Percentiles rank a stretch among this genome's conserved stretches.
Conservation (phyloP, 495 filamentous ascomycete species). For the Staphylotrichum tortipilum region DNA sequence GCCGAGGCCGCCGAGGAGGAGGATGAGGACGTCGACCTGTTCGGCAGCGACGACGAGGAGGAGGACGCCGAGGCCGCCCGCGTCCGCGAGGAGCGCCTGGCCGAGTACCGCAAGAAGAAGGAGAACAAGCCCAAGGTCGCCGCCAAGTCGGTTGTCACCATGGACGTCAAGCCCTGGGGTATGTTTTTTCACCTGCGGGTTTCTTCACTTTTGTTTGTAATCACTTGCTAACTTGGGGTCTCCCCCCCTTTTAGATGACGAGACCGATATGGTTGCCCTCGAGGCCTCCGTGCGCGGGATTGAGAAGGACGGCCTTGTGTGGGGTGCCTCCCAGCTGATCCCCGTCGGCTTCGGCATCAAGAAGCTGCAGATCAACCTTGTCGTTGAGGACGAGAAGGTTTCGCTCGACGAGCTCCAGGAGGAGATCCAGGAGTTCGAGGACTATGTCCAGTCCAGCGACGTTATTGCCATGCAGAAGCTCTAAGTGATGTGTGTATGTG, state of each 20-base stretch:
- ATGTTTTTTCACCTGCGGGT: constrained; percentile 33
- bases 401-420: constrained; percentile 79
- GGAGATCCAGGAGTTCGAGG: constrained; percentile 74
- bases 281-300: constrained; percentile 79
- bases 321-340: constrained; percentile 88
- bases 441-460: constrained; percentile 94
- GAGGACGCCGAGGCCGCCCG: constrained; percentile 79
- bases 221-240: background rate
- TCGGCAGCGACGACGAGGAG: constrained; percentile 84
- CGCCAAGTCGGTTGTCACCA: constrained; percentile 89
- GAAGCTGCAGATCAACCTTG: constrained; percentile 98
- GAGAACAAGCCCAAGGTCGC: constrained; percentile 78
- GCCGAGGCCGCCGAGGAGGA: constrained; percentile 54
- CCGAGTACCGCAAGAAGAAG: constrained; percentile 97
- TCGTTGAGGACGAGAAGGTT: constrained; percentile 95
- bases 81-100: constrained; percentile 78
- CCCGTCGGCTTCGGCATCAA: constrained; percentile 94
- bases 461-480: constrained; percentile 51
- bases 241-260: constrained; percentile 64
- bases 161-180: constrained; percentile 99
- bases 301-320: constrained; percentile 87
- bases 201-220: background rate
- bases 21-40: constrained; percentile 81
- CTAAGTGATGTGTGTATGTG: constrained; percentile 14
- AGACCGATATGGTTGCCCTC: constrained; percentile 78